phyloP scores from a whole-genome alignment of 139 green algal species.

The Chlorella sp. region DNA sequence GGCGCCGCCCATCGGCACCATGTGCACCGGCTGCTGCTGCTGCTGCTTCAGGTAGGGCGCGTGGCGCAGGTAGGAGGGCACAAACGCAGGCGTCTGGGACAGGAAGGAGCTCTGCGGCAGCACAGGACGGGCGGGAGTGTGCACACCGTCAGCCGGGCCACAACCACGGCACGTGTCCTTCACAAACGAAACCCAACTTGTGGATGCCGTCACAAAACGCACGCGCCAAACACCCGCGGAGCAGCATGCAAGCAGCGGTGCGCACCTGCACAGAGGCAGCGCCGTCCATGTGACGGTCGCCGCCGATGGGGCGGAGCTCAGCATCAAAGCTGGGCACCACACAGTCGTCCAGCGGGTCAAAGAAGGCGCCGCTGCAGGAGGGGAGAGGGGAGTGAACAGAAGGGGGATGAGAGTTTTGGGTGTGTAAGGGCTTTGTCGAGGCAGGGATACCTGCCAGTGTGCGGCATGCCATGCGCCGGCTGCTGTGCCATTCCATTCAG shows the following conservation, averaged over 20 bases:
- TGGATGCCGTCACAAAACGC: too few species aligned
- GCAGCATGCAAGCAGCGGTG: too few species aligned
- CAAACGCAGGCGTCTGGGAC: not conserved
- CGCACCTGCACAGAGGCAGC: not conserved
- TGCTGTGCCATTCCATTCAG: too few species aligned
- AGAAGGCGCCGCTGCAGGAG: constrained; percentile 1
- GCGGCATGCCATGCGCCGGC: too few species aligned
- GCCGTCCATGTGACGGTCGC: not conserved
- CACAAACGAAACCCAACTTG: too few species aligned
- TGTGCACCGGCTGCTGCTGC: constrained; percentile 8
- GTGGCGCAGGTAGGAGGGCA: constrained; percentile 4
- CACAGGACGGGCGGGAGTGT: not conserved
- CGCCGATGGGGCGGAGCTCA: not conserved
- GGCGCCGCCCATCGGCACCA: not conserved
- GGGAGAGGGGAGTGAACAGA: too few species aligned
- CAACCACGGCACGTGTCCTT: too few species aligned
- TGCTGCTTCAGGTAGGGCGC: constrained; percentile 12
- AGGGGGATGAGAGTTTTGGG: too few species aligned
- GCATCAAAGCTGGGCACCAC: constrained; percentile 38
- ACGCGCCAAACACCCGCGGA: too few species aligned
- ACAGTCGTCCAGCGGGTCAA: constrained; percentile 31
- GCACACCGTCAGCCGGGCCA: too few species aligned
- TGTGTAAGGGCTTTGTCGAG: too few species aligned
- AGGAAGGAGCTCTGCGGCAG: constrained; percentile 5
- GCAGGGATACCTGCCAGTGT: too few species aligned